Evolutionary conservation across 2,329 filamentous ascomycete genomes (phyloP).

Genomic region (Exutisphaerella laricina): DNA sequence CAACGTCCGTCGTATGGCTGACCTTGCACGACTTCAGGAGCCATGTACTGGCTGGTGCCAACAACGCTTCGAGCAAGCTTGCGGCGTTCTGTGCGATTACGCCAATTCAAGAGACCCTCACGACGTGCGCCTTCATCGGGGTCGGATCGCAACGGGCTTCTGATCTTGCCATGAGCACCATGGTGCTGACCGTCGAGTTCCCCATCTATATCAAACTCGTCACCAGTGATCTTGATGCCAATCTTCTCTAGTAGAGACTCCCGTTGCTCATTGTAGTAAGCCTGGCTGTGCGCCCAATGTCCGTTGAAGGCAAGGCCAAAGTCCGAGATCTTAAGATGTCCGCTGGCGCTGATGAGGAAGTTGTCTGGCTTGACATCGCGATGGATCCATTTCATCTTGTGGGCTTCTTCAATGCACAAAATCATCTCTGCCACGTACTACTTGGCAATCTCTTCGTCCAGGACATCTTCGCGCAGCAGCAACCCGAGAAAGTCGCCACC

Average conservation of each 20-base stretch:
- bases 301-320: conserved; percentile 95
- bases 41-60: conserved; percentile 97
- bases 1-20: conserved; percentile 84
- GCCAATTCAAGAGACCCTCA: conserved; percentile 38
- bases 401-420: conserved; percentile 85
- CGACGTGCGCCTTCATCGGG: conserved; percentile 23
- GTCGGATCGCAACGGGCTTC: conserved; percentile 19
- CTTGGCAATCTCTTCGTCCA: conserved; percentile 70
- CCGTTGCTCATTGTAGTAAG: conserved; percentile 78
- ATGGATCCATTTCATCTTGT: conserved; percentile 84
- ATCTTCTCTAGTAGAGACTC: conserved; percentile 73
- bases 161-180: conserved; percentile 12
- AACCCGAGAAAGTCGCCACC: conserved; percentile 89
- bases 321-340: conserved; percentile 92
- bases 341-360: conserved; percentile 80
- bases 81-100: conserved; percentile 52
- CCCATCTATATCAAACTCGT: conserved; percentile 62
- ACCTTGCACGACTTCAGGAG: conserved; percentile 81
- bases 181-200: conserved; percentile 15
- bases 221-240: conserved; percentile 67
- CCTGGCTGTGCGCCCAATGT: conserved; percentile 86
- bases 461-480: conserved; percentile 74
- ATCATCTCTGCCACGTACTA: conserved; percentile 97
- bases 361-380: conserved; percentile 97
- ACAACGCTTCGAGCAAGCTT: conserved; percentile 78